Percentiles rank a stretch among this genome's conserved stretches.
phyloP scores from a whole-genome alignment of 495 filamentous ascomycete species.

The Aspergillus kassunensis region DNA sequence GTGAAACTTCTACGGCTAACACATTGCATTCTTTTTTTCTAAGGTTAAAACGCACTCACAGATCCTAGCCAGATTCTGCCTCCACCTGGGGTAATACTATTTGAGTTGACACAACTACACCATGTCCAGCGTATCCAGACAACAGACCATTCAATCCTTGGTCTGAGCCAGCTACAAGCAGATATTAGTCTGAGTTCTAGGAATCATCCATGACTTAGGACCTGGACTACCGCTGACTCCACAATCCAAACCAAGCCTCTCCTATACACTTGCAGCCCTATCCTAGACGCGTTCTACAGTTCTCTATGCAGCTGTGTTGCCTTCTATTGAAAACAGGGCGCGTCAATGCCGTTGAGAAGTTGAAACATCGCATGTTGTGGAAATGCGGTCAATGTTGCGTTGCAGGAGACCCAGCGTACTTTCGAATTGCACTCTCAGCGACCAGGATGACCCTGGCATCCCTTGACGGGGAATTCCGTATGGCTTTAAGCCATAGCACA shows the following conservation, averaged over 20 bases:
- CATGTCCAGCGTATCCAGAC: too few relatives aligned
- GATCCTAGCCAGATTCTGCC: too few relatives aligned
- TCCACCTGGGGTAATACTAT: too few relatives aligned
- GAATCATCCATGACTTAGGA: not conserved
- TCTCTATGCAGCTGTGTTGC: not conserved
- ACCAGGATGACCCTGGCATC: not conserved
- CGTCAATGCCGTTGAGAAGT: not conserved
- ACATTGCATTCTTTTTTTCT: too few relatives aligned
- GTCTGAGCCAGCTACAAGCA: not conserved
- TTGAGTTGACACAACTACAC: too few relatives aligned
- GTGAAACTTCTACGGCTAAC: too few relatives aligned
- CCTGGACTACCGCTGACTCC: not conserved
- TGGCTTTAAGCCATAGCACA: not conserved
- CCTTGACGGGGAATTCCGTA: not conserved
- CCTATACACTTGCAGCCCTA: not conserved
- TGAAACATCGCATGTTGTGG: too few relatives aligned
- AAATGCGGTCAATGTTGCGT: conserved; percentile 3
- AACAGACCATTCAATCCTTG: not conserved
- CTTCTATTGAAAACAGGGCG: not conserved
- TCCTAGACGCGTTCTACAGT: not conserved
- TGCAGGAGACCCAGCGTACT: not conserved
- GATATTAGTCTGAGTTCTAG: not conserved
- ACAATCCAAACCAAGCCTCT: conserved; percentile 2
- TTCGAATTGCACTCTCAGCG: not conserved
- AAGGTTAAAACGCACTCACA: too few relatives aligned